Percentiles rank a stretch among this genome's conserved stretches.
Conservation (phyloP, 192 early-diverging fungal species). For the Ambispora gerdemannii region DNA sequence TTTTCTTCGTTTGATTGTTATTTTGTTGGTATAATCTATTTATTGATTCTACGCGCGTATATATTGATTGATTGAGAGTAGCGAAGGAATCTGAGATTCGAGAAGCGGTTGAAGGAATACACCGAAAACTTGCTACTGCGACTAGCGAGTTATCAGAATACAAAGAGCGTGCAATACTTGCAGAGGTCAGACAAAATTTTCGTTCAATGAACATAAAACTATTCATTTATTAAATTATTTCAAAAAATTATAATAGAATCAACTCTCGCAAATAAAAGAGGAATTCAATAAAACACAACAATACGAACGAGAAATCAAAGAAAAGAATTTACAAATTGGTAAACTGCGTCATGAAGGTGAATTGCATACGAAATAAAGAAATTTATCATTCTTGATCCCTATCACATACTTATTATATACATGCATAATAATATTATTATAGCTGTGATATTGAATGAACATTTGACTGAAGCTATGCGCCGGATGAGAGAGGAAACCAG, state of each 20-base stretch:
- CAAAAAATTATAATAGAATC: constrained; percentile 46
- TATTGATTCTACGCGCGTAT: constrained; percentile 3
- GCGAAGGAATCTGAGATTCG: constrained; percentile 58
- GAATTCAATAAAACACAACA: constrained; percentile 51
- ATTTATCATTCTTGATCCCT: neutral
- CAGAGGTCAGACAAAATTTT: constrained; percentile 46
- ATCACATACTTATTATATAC: neutral
- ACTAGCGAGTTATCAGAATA: constrained; percentile 53
- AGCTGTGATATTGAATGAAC: constrained; percentile 84
- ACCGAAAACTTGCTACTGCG: constrained; percentile 43
- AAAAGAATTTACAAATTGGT: constrained; percentile 71
- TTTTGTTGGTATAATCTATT: neutral
- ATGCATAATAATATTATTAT: neutral
- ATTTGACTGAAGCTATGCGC: constrained; percentile 89
- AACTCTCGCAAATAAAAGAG: constrained; percentile 52
- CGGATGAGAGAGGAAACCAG: constrained; percentile 74
- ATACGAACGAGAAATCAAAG: constrained; percentile 62
- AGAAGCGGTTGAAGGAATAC: constrained; percentile 56
- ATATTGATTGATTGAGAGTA: constrained; percentile 11
- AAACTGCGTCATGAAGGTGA: constrained; percentile 73
- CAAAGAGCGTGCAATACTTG: constrained; percentile 48
- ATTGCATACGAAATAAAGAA: neutral
- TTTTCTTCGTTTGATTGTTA: neutral
- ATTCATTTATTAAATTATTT: neutral
- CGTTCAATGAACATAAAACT: neutral